Evolutionary conservation across 2,329 filamentous ascomycete genomes (phyloP), one percentile per base, ranked within the genome.

Genomic region (Chaetomium strumarium): DNA sequence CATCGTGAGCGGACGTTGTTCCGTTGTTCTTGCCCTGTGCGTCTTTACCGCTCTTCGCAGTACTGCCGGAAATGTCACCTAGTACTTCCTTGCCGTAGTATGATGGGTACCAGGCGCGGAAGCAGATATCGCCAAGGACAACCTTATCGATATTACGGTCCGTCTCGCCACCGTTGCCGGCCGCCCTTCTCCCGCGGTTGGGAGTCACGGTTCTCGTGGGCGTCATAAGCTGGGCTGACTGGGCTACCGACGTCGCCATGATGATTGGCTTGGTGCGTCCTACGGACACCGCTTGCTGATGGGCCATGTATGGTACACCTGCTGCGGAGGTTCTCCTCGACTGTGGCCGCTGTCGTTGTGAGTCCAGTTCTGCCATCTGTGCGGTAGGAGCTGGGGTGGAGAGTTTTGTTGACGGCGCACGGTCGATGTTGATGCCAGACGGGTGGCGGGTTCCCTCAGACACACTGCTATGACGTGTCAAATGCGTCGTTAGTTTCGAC

Each of bases 41-140:
- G 13, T n/a, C 52, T 17, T 54, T 52, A 2, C 46, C 54, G 3
- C 54, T 51, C 42, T 62, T 57, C 39, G 56, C 55, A 16, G 55
- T 58, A 53, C 63, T 65, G 19, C 64, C 65, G 3, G 70, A 59
- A 3, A 68, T 62, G 50, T 81, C 78, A 12, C 79, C 80, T 5
- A 84, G 69, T 8, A 83, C 73, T 51, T 84, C 90, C 74, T 80
- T 95, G 71, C 75, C 76, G 68, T 96, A 96, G 68, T 91, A 93
- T 14, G 89, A 95, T 8, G 90, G 89, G 68, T 93, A 96, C 90
- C 91, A 96, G 2, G 91, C 87, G 62, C 85, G 84, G 72, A 96
- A 95, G 62, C 84, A 83, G 31, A 93, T 76, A 62, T 90, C 83
- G 5, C 91, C 92, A 56, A 96, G 76, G 50, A 95, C 85, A 47